Percentiles rank a stretch among this genome's conserved stretches.
Evolutionary conservation across 2,329 filamentous ascomycete species (phyloP).

Genomic region (Trichoderma gracile): DNA sequence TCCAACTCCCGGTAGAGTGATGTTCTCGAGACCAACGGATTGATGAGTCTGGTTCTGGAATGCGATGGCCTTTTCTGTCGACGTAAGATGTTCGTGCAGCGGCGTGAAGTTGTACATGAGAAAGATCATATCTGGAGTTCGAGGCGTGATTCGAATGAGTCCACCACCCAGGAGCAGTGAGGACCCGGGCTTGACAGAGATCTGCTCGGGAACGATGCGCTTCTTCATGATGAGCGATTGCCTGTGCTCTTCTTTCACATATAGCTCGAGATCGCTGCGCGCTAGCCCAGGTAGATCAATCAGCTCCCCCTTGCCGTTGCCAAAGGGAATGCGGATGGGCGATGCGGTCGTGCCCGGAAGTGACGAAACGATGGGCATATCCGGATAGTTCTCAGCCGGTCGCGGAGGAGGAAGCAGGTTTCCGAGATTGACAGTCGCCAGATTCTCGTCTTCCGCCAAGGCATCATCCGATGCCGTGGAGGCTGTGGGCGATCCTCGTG

Average conservation of each 20-base stretch:
- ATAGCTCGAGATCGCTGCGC: constrained; percentile 69
- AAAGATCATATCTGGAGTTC: constrained; percentile 60
- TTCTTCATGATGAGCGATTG: constrained; percentile 74
- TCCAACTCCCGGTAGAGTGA: constrained; percentile 60
- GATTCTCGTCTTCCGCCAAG: constrained; percentile 10
- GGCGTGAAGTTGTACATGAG: constrained; percentile 87
- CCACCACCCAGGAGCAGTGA: constrained; percentile 79
- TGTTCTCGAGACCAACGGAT: constrained; percentile 59
- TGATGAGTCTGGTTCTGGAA: constrained; percentile 67
- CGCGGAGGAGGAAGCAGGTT: constrained; percentile 75
- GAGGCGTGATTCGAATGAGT: constrained; percentile 82
- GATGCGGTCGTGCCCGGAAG: constrained; percentile 93
- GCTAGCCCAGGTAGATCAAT: constrained; percentile 88
- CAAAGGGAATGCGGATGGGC: constrained; percentile 90
- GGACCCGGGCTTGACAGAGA: constrained; percentile 70
- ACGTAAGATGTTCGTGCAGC: constrained; percentile 72
- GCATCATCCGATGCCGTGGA: constrained; percentile 27
- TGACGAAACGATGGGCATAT: constrained; percentile 82
- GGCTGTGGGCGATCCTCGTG: constrained; percentile 22
- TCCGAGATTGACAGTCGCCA: constrained; percentile 42
- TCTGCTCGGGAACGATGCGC: constrained; percentile 71
- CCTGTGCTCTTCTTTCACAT: constrained; percentile 67
- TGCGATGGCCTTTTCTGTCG: constrained; percentile 74
- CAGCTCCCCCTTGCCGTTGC: constrained; percentile 80
- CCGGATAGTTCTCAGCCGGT: constrained; percentile 71